Evolutionary conservation across 371 early-diverging fungal species (phyloP), one percentile per base, ranked within the genome.

Genomic region (Lichtheimia hyalospora): DNA sequence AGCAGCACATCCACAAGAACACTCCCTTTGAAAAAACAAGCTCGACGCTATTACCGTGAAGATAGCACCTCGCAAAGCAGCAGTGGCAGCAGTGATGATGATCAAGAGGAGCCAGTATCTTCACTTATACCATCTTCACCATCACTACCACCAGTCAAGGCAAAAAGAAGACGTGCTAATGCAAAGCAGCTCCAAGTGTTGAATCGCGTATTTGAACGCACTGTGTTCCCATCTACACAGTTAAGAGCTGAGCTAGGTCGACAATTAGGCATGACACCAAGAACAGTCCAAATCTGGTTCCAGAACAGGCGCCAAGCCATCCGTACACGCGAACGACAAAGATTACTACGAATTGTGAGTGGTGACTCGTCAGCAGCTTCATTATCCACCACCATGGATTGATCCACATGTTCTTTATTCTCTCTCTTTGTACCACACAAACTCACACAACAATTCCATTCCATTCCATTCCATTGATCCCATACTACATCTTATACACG

Each of bases 231-330:
- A 63, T 88, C 75, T 5, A 90, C 90, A 4, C 90, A 91, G 57
- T 80, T 92, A 71, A 85, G 99, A 53, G 86, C 88, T 60, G 85
- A 89, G 55, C 83, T 99, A 12, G 93, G 93, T 28, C 84, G 85
- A 56, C 87, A 94, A 63, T 83, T 96, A 50, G 87, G 90, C 51
- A 97, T 98, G 96, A 93, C 73, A 48, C 71, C 72, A 69, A 34
- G 83, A 74, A 87, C 91, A 13, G 92, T 97, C 4, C 95, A 97
- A 71, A 92, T 96, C 51, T 96, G 97, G 97, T 97, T 97, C 75
- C 97, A 97, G 73, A 97, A 97, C 77, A 85, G 92, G 61, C 84
- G 97, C 21, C 89, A 89, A 64, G 78, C 81, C 56, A 77, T 77
- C 66, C 69, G 89, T 62, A 71, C 87, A 68, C 70, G 73, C 78